Percentiles rank a stretch among this genome's conserved stretches.
phyloP scores from a whole-genome alignment of 805 yeast species.

The Myxozyma neotropica region DNA sequence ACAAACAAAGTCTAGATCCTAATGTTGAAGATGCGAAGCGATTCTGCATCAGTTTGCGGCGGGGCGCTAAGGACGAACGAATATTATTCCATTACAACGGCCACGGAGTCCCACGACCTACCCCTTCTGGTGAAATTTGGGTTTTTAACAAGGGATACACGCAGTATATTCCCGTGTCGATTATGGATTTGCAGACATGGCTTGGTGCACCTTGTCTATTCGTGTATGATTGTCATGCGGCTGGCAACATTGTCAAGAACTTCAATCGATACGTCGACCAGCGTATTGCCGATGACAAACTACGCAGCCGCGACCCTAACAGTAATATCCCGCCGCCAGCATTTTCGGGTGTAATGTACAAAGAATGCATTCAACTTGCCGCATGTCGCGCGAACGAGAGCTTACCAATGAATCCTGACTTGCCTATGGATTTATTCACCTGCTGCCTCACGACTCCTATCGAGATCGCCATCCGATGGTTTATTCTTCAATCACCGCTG shows the following conservation, averaged over 20 bases:
- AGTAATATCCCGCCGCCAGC: conserved; percentile 2
- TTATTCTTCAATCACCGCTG: conserved; percentile 66
- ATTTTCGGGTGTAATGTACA: conserved; percentile 61
- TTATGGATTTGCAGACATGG: conserved; percentile 97
- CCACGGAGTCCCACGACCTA: conserved; percentile 98
- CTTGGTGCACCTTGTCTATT: conserved; percentile 95
- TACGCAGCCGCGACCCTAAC: conserved; percentile 47
- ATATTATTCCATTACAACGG: conserved; percentile 95
- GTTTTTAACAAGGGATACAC: conserved; percentile 96
- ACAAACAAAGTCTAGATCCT: conserved; percentile 90
- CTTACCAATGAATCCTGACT: conserved; percentile 87
- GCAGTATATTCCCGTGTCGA: conserved; percentile 92
- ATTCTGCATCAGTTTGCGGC: conserved; percentile 81
- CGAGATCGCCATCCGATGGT: conserved; percentile 90
- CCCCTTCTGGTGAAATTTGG: conserved; percentile 96
- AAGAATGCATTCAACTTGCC: conserved; percentile 89
- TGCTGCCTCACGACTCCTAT: conserved; percentile 95
- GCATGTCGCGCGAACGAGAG: conserved; percentile 87
- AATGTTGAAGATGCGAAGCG: conserved; percentile 94
- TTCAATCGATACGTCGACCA: conserved; percentile 88
- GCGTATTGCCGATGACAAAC: conserved; percentile 76
- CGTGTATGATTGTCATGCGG: conserved; percentile 91
- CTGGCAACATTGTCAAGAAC: conserved; percentile 89
- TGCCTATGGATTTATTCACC: conserved; percentile 95
- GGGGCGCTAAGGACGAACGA: conserved; percentile 92